Evolutionary conservation across 805 yeast species (phyloP).

Genomic region (Cephaloascus fragrans): DNA sequence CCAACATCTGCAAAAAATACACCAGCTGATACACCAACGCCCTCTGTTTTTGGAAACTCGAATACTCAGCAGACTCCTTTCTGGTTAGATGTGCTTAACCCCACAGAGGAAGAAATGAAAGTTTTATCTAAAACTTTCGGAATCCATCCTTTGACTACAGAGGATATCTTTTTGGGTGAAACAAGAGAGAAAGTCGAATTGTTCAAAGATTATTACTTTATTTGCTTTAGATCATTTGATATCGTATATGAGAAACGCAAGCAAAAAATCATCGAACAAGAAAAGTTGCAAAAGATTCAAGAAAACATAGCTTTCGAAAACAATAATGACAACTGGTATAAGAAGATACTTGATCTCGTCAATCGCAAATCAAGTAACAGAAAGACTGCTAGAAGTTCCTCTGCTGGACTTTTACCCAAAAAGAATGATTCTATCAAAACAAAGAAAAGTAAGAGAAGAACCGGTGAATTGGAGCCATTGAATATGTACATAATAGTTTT

Average conservation of each 20-base stretch:
- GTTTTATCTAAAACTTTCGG: conserved; percentile 84
- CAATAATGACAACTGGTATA: background rate
- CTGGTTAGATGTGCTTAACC: conserved; percentile 89
- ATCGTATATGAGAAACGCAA: conserved; percentile 65
- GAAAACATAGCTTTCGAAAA: background rate
- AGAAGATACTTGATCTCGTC: conserved; percentile 2
- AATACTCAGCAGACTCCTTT: conserved; percentile 15
- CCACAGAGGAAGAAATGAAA: conserved; percentile 96
- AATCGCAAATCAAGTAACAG: background rate
- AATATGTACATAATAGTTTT: conserved; percentile 91
- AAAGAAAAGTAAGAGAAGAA: conserved; percentile 19
- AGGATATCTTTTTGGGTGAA: conserved; percentile 88
- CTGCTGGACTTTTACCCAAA: background rate
- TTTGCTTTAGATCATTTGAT: conserved; percentile 61
- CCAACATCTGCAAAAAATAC: background rate
- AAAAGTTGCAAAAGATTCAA: background rate
- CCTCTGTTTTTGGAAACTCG: background rate
- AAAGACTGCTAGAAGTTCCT: background rate
- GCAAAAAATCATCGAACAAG: conserved; percentile 35
- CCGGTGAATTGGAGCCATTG: conserved; percentile 70
- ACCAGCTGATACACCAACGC: background rate
- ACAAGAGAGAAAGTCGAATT: conserved; percentile 92
- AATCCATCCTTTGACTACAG: conserved; percentile 93
- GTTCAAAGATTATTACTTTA: conserved; percentile 82
- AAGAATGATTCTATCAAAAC: conserved; percentile 12